Evolutionary conservation across 441 rosid genomes (phyloP).

Genomic region (Gossypium trilobum): DNA sequence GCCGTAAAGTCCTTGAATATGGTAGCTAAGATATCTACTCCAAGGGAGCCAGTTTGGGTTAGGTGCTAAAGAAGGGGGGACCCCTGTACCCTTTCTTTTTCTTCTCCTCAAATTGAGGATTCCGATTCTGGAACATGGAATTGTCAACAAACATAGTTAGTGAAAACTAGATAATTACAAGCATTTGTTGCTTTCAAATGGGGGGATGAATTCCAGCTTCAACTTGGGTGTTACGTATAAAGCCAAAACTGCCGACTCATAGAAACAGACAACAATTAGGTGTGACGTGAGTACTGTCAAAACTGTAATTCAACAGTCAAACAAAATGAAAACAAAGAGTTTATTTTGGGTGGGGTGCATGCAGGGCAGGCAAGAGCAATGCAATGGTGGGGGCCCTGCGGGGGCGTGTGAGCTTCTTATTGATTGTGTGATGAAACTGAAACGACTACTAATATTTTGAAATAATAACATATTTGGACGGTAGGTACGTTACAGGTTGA

Average conservation of each 20-base stretch:
- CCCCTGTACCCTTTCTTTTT: background rate
- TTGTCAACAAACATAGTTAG: background rate
- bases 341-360: background rate
- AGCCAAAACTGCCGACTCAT: background rate
- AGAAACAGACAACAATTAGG: background rate
- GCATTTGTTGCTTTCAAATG: constrained; percentile 3
- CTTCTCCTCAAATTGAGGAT: constrained; percentile 4
- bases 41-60: background rate
- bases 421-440: background rate
- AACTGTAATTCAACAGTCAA: background rate
- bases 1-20: background rate
- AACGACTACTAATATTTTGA: background rate
- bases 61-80: background rate
- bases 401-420: background rate
- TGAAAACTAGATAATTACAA: background rate
- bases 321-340: background rate
- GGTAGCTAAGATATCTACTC: background rate
- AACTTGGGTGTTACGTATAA: background rate
- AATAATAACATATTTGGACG: background rate
- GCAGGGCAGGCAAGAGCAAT: background rate
- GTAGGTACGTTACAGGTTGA: background rate
- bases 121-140: background rate
- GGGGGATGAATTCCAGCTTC: background rate
- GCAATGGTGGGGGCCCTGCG: background rate
- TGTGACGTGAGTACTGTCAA: background rate